These are phyloP conservation scores for Truncatella angustata DNA, from an alignment of 2,329 filamentous ascomycete species.

Conservation along the genomic window DNA sequence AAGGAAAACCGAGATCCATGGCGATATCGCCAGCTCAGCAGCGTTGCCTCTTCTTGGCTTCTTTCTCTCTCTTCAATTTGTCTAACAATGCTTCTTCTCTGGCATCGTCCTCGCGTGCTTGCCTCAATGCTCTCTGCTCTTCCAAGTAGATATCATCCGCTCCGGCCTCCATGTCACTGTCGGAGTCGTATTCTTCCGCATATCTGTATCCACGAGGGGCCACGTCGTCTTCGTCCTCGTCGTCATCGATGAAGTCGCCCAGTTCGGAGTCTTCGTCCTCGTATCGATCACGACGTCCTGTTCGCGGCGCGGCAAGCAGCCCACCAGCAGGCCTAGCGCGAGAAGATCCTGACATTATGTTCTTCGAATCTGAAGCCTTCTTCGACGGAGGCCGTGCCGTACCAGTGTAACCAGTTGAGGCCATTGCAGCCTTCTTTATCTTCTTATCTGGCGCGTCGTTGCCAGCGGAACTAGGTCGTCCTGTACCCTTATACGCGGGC, in stretches of 20 bases:
- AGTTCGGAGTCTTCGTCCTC: slow-evolving; percentile 65
- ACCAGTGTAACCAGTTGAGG: slow-evolving; percentile 65
- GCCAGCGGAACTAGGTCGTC: slow-evolving; percentile 25
- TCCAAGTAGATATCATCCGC: slow-evolving; percentile 72
- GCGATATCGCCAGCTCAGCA: too few relatives aligned
- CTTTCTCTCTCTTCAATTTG: slow-evolving; percentile 42
- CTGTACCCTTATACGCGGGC: slow-evolving; percentile 23
- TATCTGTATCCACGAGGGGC: slow-evolving; percentile 33
- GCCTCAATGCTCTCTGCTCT: slow-evolving; percentile 59
- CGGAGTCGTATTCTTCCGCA: slow-evolving; percentile 54
- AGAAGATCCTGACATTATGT: slow-evolving; percentile 16
- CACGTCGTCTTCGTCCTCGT: slow-evolving; percentile 57
- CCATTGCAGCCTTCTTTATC: slow-evolving; percentile 57
- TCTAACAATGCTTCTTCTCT: slow-evolving; percentile 29
- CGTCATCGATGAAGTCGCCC: slow-evolving; percentile 42
- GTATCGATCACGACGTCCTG: slow-evolving; percentile 33
- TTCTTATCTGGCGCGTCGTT: slow-evolving; percentile 51
- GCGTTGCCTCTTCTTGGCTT: slow-evolving; percentile 25
- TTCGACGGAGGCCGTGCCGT: slow-evolving; percentile 58
- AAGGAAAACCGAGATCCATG: too few relatives aligned
- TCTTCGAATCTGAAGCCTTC: slow-evolving; percentile 22
- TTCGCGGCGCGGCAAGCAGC: slow-evolving; percentile 34
- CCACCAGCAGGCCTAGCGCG: slow-evolving; percentile 27
- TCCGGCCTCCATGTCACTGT: slow-evolving; percentile 78
- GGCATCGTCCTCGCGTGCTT: slow-evolving; percentile 69